These are phyloP conservation scores for Paecilomyces niveus DNA, from an alignment of 2,329 filamentous ascomycete genomes.

Conservation along the genomic window DNA sequence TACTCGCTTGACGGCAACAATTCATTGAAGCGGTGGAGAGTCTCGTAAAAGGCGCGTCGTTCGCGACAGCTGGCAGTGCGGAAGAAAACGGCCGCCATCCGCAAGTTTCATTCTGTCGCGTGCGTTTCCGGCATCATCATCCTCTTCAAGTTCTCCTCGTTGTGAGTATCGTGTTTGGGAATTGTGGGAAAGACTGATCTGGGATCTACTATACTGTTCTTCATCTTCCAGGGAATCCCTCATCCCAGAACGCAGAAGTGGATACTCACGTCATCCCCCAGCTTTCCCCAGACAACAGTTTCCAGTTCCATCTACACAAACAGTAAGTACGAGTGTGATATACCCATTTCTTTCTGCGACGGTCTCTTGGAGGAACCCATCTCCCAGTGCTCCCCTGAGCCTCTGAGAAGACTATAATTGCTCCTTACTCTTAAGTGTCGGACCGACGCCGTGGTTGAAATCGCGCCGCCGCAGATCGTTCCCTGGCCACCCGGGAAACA, in stretches of 20 bases:
- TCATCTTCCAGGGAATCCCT: not conserved
- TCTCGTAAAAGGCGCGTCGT: not conserved
- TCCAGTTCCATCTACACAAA: not conserved
- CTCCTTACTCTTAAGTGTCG: not conserved
- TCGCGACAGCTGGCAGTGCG: not conserved
- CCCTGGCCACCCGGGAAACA: not conserved
- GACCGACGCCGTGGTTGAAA: not conserved
- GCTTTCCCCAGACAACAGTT: not conserved
- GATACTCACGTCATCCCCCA: not conserved
- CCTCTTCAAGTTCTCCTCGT: too few species aligned
- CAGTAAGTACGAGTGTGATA: not conserved
- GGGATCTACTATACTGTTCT: not conserved
- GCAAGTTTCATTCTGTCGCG: not conserved
- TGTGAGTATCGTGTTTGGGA: not conserved
- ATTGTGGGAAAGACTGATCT: not conserved
- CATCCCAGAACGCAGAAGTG: not conserved
- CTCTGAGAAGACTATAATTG: not conserved
- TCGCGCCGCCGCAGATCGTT: not conserved
- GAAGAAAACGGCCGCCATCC: not conserved
- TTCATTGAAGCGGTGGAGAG: not conserved
- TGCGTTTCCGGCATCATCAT: not conserved
- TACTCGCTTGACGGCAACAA: not conserved
- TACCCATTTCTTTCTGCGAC: not conserved
- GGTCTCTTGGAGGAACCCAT: not conserved
- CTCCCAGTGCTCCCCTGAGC: not conserved